Evolutionary conservation across 805 yeast species (phyloP), one percentile per base, ranked within the genome.

Genomic region (Candida palmyrensis): DNA sequence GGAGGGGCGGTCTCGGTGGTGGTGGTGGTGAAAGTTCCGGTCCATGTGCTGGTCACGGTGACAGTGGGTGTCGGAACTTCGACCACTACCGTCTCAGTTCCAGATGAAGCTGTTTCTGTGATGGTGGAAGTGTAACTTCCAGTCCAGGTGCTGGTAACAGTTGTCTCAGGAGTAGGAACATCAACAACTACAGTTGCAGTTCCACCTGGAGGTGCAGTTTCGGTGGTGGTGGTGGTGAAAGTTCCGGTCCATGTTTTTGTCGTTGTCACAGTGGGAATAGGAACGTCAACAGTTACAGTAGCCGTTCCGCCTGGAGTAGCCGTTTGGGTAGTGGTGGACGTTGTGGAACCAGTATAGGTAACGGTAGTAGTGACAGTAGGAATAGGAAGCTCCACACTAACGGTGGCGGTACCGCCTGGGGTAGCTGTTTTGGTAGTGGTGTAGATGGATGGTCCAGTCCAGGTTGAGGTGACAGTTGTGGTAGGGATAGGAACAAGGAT

Each of bases 21-120:
- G 26, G n/a, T n/a, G 6, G 48, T 20, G 12, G 37, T 35, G n/a
- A 23, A 30, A 9, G 31, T 4, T 10, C 49, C 49, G 10, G 49
- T 40, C 40, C 39, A 41, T 3, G 42, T 36, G 16, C 3, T 10
- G 3, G 49, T 41, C 25, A 33, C 33, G 7, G 42, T 34, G 10
- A 23, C 41, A 11, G 42, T 40, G n/a, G 48, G 52, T 32, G 29
- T 37, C 26, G 57, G 57, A n/a, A 44, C 51, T 14, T 41, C 42
- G 9, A 48, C 53, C 13, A 38, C 45, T 15, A 49, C 48, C 4
- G 55, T 51, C 27, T 30, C 47, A 5, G 57, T 52, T 3, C 37
- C 12, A 22, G 25, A 45, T 15, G 57, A 37, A 45, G 17, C 39
- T 28, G 36, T 36, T 12, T 37, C 32, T 7, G 26, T 42, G n/a